Evolutionary conservation across 129 eudicot species (phyloP).

Genomic region (Daucus carota): DNA sequence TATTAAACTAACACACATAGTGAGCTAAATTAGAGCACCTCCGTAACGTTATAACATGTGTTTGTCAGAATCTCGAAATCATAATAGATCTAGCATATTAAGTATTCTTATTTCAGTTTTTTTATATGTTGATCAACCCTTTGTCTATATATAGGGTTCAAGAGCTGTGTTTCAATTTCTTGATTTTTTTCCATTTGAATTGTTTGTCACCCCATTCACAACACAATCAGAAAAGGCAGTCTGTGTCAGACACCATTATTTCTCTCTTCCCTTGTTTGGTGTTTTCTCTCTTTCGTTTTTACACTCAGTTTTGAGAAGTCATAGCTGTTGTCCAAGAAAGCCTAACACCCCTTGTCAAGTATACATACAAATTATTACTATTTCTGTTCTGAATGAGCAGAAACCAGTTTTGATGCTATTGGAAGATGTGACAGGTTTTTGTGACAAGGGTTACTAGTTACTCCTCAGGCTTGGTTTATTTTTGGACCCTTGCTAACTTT

Average conservation of each 20-base stretch:
- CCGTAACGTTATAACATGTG: no score
- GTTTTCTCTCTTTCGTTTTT: neutral
- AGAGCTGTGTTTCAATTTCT: neutral
- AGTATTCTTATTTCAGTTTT: neutral
- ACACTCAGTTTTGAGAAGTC: neutral
- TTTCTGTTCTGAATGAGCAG: conserved; percentile 20
- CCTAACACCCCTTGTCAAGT: neutral
- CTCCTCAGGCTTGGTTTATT: neutral
- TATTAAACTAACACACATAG: no score
- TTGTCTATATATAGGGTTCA: no score
- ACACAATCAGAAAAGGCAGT: neutral
- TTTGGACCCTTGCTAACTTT: neutral
- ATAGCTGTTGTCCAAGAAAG: conserved; percentile 8
- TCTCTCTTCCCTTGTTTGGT: neutral
- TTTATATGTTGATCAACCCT: no score
- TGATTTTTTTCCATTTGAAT: neutral
- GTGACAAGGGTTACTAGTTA: conserved; percentile 10
- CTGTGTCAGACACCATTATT: neutral
- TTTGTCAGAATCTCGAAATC: no score
- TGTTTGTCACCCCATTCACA: conserved; percentile 2
- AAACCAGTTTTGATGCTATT: conserved; percentile 25
- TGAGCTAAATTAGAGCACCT: no score
- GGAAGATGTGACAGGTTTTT: conserved; percentile 20
- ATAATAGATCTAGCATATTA: no score
- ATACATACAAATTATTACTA: neutral